Percentiles rank a stretch among this genome's conserved stretches.
These are phyloP conservation scores for Pelargonium exstipulatum DNA, from an alignment of 441 rosid species.

Conservation along the genomic window DNA sequence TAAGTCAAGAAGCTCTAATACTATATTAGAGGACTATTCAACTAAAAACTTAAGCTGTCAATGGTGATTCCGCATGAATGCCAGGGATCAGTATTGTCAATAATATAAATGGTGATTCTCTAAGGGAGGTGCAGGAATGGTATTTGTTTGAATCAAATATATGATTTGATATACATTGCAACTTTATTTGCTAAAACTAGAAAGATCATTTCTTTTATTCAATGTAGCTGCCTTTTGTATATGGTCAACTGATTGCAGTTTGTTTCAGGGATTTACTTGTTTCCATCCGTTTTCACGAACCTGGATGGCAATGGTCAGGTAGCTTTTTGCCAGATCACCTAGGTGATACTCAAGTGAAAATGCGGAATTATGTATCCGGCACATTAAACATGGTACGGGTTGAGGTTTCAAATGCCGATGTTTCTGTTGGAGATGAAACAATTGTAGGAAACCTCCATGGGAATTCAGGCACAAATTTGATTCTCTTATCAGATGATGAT, in stretches of 20 bases:
- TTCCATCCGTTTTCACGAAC: slow-evolving; percentile 78
- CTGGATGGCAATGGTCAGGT: slow-evolving; percentile 99
- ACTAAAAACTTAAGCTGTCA: background rate
- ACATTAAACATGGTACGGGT: slow-evolving; percentile 73
- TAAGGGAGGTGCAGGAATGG: slow-evolving; percentile 4
- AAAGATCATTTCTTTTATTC: background rate
- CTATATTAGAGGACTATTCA: background rate
- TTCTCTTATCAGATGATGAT: slow-evolving; percentile 88
- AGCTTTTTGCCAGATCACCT: slow-evolving; percentile 93
- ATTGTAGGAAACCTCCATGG: slow-evolving; percentile 67
- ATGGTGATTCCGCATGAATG: background rate
- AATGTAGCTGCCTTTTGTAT: background rate
- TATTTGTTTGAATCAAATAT: background rate
- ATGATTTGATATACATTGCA: background rate
- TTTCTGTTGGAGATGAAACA: slow-evolving; percentile 69
- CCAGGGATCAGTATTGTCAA: background rate
- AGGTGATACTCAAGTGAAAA: slow-evolving; percentile 92
- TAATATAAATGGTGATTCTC: background rate
- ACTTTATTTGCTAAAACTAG: background rate
- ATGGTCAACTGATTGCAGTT: slow-evolving; percentile 16
- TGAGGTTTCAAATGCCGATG: slow-evolving; percentile 90
- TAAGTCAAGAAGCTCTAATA: background rate
- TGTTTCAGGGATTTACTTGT: slow-evolving; percentile 75
- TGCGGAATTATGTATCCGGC: slow-evolving; percentile 74
- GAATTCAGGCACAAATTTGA: slow-evolving; percentile 83